Evolutionary conservation across 2,329 filamentous ascomycete genomes (phyloP).

Genomic region (Pezicula radicicola): DNA sequence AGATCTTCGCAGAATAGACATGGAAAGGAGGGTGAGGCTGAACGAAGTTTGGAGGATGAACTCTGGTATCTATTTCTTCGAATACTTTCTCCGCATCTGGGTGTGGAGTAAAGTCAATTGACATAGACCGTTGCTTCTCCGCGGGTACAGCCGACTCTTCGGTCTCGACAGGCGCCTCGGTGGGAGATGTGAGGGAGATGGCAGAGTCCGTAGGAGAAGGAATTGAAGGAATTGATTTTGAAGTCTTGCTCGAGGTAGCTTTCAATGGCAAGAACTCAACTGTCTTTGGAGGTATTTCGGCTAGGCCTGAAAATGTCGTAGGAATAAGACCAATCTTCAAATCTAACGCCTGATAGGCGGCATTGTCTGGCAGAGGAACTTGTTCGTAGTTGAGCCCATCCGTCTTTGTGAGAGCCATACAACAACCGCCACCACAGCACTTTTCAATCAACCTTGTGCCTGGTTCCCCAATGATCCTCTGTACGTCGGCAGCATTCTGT

Average conservation of each 20-base stretch:
- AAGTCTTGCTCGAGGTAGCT: slow-evolving; percentile 30
- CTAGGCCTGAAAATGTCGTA: slow-evolving; percentile 67
- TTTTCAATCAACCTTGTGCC: slow-evolving; percentile 58
- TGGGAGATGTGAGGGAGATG: slow-evolving; percentile 33
- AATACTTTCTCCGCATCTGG: slow-evolving; percentile 5
- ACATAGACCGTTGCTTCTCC: slow-evolving; percentile 29
- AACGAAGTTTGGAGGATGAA: slow-evolving; percentile 83
- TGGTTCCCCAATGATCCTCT: slow-evolving; percentile 62
- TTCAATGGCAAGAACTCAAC: slow-evolving; percentile 64
- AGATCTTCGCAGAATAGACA: slow-evolving; percentile 86
- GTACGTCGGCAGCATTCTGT: slow-evolving; percentile 59
- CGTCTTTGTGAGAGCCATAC: slow-evolving; percentile 45
- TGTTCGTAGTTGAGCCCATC: slow-evolving; percentile 49
- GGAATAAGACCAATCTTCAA: slow-evolving; percentile 75
- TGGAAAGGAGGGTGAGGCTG: slow-evolving; percentile 93
- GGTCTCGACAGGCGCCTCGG: slow-evolving; percentile 30
- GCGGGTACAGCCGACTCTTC: slow-evolving; percentile 35
- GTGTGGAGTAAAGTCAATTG: slow-evolving; percentile 29
- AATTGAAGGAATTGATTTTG: neutral
- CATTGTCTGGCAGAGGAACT: slow-evolving; percentile 69
- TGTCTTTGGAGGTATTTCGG: slow-evolving; percentile 71
- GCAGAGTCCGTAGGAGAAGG: slow-evolving; percentile 48
- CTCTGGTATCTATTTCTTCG: slow-evolving; percentile 48
- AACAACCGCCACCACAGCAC: slow-evolving; percentile 65
- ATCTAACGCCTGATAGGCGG: slow-evolving; percentile 76